Conservation (phyloP, 176 grass and related monocot genomes). For the Lolium perenne region DNA sequence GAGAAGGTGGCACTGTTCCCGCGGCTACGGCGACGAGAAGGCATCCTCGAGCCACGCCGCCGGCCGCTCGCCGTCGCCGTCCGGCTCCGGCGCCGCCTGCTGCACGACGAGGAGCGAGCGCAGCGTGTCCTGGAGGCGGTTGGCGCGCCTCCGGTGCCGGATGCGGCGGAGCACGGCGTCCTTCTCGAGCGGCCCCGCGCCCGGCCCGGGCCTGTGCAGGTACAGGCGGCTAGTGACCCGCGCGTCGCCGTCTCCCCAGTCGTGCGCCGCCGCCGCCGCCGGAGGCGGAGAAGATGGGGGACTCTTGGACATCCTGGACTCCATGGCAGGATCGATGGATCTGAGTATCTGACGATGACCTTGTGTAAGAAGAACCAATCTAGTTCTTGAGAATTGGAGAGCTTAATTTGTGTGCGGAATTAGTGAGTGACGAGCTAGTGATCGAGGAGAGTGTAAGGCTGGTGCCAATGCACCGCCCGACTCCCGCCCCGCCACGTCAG, state of each 20-base stretch:
- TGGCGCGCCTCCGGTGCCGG: slow-evolving; percentile 73
- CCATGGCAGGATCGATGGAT: slow-evolving; percentile 43
- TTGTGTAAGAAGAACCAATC: neutral
- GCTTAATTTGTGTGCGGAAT: neutral
- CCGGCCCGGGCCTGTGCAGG: slow-evolving; percentile 44
- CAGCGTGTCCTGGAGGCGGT: slow-evolving; percentile 44
- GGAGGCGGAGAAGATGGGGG: neutral
- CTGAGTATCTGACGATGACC: neutral
- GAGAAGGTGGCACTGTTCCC: neutral
- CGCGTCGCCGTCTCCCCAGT: neutral
- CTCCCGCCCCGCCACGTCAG: too few species aligned
- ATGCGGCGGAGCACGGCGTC: slow-evolving; percentile 76
- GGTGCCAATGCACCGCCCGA: slow-evolving; percentile 42
- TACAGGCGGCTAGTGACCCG: slow-evolving; percentile 57
- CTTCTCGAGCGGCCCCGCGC: slow-evolving; percentile 50
- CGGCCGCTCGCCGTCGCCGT: slow-evolving; percentile 34
- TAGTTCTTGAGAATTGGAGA: neutral
- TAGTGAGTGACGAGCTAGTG: neutral
- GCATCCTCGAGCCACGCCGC: slow-evolving; percentile 59
- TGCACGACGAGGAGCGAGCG: slow-evolving; percentile 42
- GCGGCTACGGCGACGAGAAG: slow-evolving; percentile 70
- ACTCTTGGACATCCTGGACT: slow-evolving; percentile 51
- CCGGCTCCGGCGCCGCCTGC: slow-evolving; percentile 30
- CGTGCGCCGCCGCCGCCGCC: neutral
- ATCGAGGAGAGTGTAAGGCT: neutral